Evolutionary conservation across 495 filamentous ascomycete genomes (phyloP).

Genomic region (Penicillium riverlandense): DNA sequence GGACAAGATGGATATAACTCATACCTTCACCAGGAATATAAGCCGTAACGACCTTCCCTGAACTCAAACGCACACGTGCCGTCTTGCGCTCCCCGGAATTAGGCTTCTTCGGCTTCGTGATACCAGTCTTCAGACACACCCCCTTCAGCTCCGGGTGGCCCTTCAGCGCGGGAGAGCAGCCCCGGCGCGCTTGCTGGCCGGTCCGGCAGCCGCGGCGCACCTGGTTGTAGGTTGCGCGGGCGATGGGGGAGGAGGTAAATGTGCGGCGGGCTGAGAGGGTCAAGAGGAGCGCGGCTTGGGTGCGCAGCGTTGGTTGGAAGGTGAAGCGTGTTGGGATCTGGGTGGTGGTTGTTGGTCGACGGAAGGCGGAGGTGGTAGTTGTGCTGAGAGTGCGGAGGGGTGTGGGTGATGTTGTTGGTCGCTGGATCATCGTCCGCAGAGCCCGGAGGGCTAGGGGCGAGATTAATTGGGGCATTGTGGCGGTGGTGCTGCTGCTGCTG

Average conservation of each 20-base stretch:
- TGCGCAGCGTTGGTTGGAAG: slow-evolving; percentile 32
- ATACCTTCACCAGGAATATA: slow-evolving; percentile 95
- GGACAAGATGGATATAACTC: slow-evolving; percentile 10
- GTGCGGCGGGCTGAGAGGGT: slow-evolving; percentile 18
- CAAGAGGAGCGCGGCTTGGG: slow-evolving; percentile 14
- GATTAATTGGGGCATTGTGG: slow-evolving; percentile 29
- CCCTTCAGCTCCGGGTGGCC: slow-evolving; percentile 80
- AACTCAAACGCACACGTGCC: slow-evolving; percentile 79
- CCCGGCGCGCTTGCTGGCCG: slow-evolving; percentile 68
- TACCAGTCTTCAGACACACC: slow-evolving; percentile 86
- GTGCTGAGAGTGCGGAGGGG: slow-evolving; percentile 16
- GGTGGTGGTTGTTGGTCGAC: slow-evolving; percentile 6
- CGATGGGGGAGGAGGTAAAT: slow-evolving; percentile 38
- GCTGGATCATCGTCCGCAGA: slow-evolving; percentile 30
- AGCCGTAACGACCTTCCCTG: slow-evolving; percentile 74
- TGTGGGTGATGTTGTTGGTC: slow-evolving; percentile 14
- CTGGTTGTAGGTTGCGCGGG: slow-evolving; percentile 45
- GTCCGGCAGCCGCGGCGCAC: slow-evolving; percentile 66
- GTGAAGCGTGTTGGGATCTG: slow-evolving; percentile 17
- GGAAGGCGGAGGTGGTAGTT: slow-evolving; percentile 5
- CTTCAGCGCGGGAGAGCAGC: slow-evolving; percentile 76
- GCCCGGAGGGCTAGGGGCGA: slow-evolving; percentile 31
- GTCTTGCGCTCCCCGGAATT: slow-evolving; percentile 95
- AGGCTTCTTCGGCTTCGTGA: slow-evolving; percentile 95
- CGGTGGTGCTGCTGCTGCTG: background rate